A percentile compares a stretch with the other conserved stretches of the same genome.
These are phyloP conservation scores for Glaciozyma martinii DNA, from an alignment of 768 basidiomycete genomes.

Conservation along the genomic window DNA sequence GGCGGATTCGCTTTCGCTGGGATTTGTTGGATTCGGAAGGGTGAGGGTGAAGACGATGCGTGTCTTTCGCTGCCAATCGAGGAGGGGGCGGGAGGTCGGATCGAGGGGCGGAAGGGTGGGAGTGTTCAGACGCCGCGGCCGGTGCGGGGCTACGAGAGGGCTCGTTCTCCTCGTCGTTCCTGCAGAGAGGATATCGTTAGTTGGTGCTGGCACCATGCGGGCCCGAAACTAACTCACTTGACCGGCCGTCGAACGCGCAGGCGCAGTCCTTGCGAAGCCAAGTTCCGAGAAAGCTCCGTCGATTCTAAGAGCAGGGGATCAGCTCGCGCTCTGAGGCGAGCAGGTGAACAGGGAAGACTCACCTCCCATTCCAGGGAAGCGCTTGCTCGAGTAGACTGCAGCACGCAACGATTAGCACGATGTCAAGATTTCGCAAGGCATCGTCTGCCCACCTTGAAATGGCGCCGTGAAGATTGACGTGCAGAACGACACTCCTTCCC, in stretches of 20 bases:
- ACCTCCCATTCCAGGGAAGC: constrained; percentile 96
- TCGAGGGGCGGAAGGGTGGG: neutral
- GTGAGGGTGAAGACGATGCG: no score
- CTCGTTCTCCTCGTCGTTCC: constrained; percentile 3
- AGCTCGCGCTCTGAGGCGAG: neutral
- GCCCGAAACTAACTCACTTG: neutral
- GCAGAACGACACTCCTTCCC: constrained; percentile 79
- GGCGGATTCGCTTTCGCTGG: no score
- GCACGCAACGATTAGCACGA: no score
- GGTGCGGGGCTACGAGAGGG: neutral
- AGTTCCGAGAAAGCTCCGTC: constrained; percentile 20
- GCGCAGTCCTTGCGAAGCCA: constrained; percentile 22
- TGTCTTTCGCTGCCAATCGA: no score
- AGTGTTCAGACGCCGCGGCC: neutral
- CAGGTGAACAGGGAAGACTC: constrained; percentile 31
- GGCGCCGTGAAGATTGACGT: constrained; percentile 78
- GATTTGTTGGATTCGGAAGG: no score
- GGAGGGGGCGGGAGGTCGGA: neutral
- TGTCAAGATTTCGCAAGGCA: no score
- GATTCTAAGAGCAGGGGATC: constrained; percentile 6
- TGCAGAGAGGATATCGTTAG: neutral
- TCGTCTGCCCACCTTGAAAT: constrained; percentile 53
- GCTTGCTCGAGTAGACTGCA: constrained; percentile 76
- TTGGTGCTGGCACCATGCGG: no score
- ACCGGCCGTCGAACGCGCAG: constrained; percentile 18